Conservation (phyloP, 1,139 yeast genomes). For the Debaryomyces nepalensis region DNA sequence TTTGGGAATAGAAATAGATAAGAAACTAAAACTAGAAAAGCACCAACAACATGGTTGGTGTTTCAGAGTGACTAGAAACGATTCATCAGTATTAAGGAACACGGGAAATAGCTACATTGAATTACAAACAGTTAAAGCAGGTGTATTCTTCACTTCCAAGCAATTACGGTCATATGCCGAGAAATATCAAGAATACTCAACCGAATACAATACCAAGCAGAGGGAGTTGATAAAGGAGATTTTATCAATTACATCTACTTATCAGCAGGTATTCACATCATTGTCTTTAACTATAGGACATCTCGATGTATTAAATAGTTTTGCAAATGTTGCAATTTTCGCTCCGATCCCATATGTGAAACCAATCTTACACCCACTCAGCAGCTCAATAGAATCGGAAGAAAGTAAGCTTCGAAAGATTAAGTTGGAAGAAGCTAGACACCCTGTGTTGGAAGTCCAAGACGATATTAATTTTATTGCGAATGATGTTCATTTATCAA, state of each 20-base stretch:
- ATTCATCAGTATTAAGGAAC: conserved; percentile 77
- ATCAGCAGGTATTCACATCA: conserved; percentile 74
- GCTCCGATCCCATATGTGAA: conserved; percentile 83
- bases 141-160: conserved; percentile 84
- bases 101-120: conserved; percentile 66
- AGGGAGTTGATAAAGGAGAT: conserved; percentile 80
- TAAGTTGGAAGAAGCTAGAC: conserved; percentile 73
- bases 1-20: conserved; percentile 78
- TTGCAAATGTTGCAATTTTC: conserved; percentile 83
- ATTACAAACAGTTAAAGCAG: conserved; percentile 90
- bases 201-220: conserved; percentile 76
- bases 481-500: conserved; percentile 69
- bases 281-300: conserved; percentile 68
- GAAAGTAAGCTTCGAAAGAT: conserved; percentile 54
- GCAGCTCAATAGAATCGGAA: conserved; percentile 24
- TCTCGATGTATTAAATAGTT: conserved; percentile 80
- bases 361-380: conserved; percentile 64
- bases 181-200: conserved; percentile 61
- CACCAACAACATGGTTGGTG: conserved; percentile 94
- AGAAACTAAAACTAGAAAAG: conserved; percentile 84
- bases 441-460: conserved; percentile 92
- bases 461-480: conserved; percentile 87
- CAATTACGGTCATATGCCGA: conserved; percentile 62
- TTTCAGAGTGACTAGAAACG: conserved; percentile 86
- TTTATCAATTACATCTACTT: conserved; percentile 76